Evolutionary conservation across 306 rosid species (phyloP), one percentile per base, ranked within the genome.

Genomic region (Glycine latifolia): DNA sequence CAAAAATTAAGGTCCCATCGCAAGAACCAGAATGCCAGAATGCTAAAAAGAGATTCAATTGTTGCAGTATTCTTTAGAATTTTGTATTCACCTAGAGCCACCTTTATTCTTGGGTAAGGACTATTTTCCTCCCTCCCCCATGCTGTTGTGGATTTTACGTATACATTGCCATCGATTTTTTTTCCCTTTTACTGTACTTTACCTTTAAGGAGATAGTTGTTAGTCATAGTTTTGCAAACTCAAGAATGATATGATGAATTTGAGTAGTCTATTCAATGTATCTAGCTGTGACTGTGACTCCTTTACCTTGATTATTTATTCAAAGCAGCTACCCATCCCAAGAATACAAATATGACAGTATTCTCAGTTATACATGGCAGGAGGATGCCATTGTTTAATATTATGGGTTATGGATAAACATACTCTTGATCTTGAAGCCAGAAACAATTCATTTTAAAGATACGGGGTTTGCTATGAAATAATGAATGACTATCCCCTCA

Each of bases 11-110:
- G 83, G 90, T 91, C 62, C 89, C 87, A 14, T 87, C 80, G 31
- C 90, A 85, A 68, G 97, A 90, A 62, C 89, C 89, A 0, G 86
- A 78, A 59, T 59, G 20, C 68, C 77, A 26, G 44, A 78, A 84
- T 49, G 81, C 89, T 48, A 88, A 87, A 85, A 77, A 78, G 61
- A 75, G 76, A 48, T 88, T 35, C 84, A 82, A 69, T 33, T 95
- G 99, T 81, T 95, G 99, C 89, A 81, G 80, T 46, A 83, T 84
- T 83, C 87, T 68, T 54, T 89, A 88, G 80, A 65, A 67, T 58
- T 79, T 78, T 10, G 6, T 50, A 8, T 75, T 72, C 16, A 82
- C 61, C 66, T 48, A n/a, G 77, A 17, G 56, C 65, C 35, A 47
- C 54, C 20, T 79, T 60, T 75, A 35, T 3, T 82, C 60, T 80